phyloP scores from a whole-genome alignment of 2,329 filamentous ascomycete genomes.

The Beauveria pseudobassiana region DNA sequence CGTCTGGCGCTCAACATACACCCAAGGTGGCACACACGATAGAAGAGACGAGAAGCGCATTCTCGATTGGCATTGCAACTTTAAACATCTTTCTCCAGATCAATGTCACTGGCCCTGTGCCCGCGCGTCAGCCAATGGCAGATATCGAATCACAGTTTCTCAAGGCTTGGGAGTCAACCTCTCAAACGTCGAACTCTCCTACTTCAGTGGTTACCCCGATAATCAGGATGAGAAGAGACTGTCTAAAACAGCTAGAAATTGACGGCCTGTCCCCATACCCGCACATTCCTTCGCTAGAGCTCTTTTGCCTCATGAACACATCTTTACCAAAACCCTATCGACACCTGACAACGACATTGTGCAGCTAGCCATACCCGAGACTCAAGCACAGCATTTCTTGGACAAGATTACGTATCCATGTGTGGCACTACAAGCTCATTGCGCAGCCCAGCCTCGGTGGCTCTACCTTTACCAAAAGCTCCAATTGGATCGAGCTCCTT shows the following conservation, averaged over 20 bases:
- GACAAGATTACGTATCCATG: constrained; percentile 63
- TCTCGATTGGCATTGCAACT: constrained; percentile 27
- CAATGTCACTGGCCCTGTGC: constrained; percentile 79
- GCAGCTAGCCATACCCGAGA: constrained; percentile 21
- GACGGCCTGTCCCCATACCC: constrained; percentile 85
- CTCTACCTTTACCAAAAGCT: constrained; percentile 47
- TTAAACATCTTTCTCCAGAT: constrained; percentile 55
- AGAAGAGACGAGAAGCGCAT: constrained; percentile 9
- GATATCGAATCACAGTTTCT: constrained; percentile 31
- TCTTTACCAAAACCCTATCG: constrained; percentile 29
- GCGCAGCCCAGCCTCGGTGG: constrained; percentile 49
- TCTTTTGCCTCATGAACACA: constrained; percentile 64
- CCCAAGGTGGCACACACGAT: not conserved
- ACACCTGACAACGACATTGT: constrained; percentile 19
- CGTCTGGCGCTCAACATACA: not conserved
- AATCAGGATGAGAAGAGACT: constrained; percentile 41
- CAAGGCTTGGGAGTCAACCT: constrained; percentile 26
- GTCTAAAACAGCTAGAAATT: constrained; percentile 62
- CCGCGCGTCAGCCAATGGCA: constrained; percentile 30
- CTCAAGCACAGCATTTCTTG: constrained; percentile 42
- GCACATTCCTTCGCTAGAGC: constrained; percentile 73
- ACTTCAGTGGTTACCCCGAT: constrained; percentile 18
- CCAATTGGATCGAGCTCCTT: constrained; percentile 52
- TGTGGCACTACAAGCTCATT: constrained; percentile 58
- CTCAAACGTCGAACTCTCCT: not conserved